Base-by-base conservation (phyloP, 495 filamentous ascomycete genomes). In the Penicillium cosmopolitanum region DNA sequence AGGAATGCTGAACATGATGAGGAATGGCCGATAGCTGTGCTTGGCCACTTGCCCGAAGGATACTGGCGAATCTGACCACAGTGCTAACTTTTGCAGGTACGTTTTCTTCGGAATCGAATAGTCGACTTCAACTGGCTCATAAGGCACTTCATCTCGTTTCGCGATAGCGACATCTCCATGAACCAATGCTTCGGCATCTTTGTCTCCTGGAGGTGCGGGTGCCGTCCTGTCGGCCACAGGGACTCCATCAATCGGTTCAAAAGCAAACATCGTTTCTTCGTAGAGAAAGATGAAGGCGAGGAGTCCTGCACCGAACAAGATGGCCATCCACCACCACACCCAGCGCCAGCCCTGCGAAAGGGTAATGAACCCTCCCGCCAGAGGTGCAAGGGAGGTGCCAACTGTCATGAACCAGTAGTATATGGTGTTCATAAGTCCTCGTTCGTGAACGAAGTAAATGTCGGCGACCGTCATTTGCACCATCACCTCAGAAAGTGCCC, bases 251-350 rank as follows among this genome's bases (percentile, higher is more conserved):
- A 65, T 57, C 16, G 50, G 21, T 16, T 35, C 51, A 0, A 18
- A 16, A 38, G 13, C 43, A 25, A 62, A 66, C 56, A 62, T 64
- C 2, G 59, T 64, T 36, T 66, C 58, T 23, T 66, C 66, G 31
- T 68, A 68, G 10, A 65, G 40, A 16, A 68, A 66, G 3, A 64
- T 23, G 16, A 69, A 62, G 9, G 40, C 53, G 13, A 59, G 19
- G 3, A 64, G 47, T 5, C 58, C 64, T 1, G 28, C 40, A 3
- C 73, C 80, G 28, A 80, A 72, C 16, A 81, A 64, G 23, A 82
- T 81, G 7, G 68, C 70, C 50, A 66, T 72, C 73, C 74, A 81
- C 81, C 79, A 82, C 71, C 77, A 82, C 6, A 80, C 71, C 77
- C 80, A 82, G 4, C 73, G 61, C 80, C 80, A 84, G 0, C 78